Evolutionary conservation across 1,284 basidiomycete species (phyloP), one percentile per base, ranked within the genome.

Genomic region (Ceratobasidium sp.): DNA sequence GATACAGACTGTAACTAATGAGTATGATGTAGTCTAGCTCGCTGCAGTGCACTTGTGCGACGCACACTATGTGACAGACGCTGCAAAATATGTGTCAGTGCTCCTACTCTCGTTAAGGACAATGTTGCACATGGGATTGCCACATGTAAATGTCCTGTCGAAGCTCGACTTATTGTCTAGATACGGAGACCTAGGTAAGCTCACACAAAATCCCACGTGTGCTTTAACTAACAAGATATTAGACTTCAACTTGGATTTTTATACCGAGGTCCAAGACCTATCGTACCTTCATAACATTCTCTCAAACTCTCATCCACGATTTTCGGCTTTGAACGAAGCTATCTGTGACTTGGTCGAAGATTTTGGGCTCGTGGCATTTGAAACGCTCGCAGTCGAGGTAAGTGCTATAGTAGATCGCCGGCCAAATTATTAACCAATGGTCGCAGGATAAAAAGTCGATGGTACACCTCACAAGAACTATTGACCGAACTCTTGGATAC

Each of bases 191-290:
- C 87, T 98, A 57, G 94, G 96, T 96, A 79, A 79, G 85, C 11
- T 82, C 31, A 9, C 44, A 27, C 31, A 53, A 44, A 56, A 76
- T n/a, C 15, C 19, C 15, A n/a, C 1, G 24, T 19, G 24, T 14
- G 19, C 45, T 31, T 29, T 48, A 73, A 64, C 66, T 54, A 64
- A 54, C 7, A 41, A 11, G 36, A 41, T 5, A 41, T 4, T 79
- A 97, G 96, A 96, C 48, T 99, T 99, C 86, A 98, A 97, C 80
- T 90, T 99, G 53, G 95, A 97, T 78, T 99, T 95, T 82, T 99
- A 99, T 82, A 99, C 98, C 51, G 95, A 99, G 83, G 97, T 98
- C 0, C 96, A 98, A 83, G 97, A 99, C 82, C 86, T 99, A 0
- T 92, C 92, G 0, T 93, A 99, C 82, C 89, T 99, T 5, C 89